Evolutionary conservation across 768 basidiomycete species (phyloP).

Genomic region (Leccinum obscurum): DNA sequence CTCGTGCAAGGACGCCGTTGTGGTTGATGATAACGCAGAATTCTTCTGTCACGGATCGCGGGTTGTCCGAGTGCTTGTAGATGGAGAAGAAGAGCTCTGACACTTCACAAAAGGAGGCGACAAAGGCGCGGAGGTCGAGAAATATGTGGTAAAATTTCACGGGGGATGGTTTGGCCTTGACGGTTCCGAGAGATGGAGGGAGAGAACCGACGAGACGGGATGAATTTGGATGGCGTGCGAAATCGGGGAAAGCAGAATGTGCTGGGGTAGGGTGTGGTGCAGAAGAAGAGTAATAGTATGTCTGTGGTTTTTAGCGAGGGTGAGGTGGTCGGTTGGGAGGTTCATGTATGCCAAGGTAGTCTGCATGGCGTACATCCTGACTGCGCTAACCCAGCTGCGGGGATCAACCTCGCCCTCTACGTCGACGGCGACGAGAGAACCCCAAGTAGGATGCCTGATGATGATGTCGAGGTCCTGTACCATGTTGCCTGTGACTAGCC

Average conservation of each 20-base stretch:
- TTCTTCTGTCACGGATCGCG: conserved; percentile 91
- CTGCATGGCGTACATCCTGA: conserved; percentile 92
- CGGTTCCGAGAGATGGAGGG: conserved; percentile 17
- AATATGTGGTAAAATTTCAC: conserved; percentile 87
- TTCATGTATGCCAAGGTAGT: conserved; percentile 77
- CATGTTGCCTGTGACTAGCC: conserved; percentile 87
- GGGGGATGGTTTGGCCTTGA: conserved; percentile 37
- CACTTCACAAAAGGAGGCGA: conserved; percentile 82
- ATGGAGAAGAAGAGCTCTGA: conserved; percentile 93
- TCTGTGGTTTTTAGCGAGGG: conserved; percentile 34
- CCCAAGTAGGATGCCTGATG: conserved; percentile 93
- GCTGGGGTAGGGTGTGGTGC: conserved; percentile 59
- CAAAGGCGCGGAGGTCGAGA: conserved; percentile 89
- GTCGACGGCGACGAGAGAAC: conserved; percentile 87
- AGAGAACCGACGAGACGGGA: conserved; percentile 40
- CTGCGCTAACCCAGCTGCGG: conserved; percentile 84
- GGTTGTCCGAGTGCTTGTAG: conserved; percentile 74
- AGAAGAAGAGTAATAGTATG: conserved; percentile 44
- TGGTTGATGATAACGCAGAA: conserved; percentile 89
- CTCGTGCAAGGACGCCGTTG: conserved; percentile 83
- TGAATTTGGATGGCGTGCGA: conserved; percentile 28
- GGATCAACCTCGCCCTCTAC: conserved; percentile 79
- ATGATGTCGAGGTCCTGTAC: conserved; percentile 93
- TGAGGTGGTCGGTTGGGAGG: conserved; percentile 42
- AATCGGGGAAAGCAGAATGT: conserved; percentile 71